Percentiles rank a stretch among this genome's conserved stretches.
Conservation (phyloP, 768 basidiomycete genomes). For the Mycena epipterygia region DNA sequence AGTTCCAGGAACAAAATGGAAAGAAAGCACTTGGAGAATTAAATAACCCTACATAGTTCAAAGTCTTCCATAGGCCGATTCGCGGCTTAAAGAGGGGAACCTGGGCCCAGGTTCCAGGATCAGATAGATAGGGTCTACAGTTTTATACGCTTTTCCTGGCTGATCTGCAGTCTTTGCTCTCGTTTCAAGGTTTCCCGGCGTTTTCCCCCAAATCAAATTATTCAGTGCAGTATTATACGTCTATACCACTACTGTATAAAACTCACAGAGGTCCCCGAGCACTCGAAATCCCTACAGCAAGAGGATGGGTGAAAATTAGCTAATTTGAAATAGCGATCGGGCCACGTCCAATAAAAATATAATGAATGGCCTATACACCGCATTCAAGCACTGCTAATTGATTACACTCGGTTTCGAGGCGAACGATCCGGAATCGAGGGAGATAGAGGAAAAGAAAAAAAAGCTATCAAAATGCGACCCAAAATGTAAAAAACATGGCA, state of each 20-base stretch:
- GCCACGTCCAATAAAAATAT: neutral
- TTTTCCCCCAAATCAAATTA: neutral
- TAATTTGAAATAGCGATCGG: neutral
- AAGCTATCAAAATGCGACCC: conserved; percentile 2
- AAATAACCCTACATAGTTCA: too few species aligned
- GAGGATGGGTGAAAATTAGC: neutral
- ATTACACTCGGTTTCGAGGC: neutral
- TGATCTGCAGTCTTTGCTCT: neutral
- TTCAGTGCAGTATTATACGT: neutral
- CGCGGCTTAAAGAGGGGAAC: too few species aligned
- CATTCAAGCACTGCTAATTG: neutral
- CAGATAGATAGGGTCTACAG: too few species aligned
- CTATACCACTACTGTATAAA: neutral
- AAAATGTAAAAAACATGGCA: neutral
- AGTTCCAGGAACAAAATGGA: too few species aligned
- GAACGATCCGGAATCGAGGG: neutral
- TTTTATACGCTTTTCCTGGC: neutral
- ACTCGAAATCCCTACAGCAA: neutral
- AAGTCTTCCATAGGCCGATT: too few species aligned
- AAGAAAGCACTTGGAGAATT: too few species aligned
- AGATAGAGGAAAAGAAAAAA: neutral
- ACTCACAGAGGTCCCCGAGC: neutral
- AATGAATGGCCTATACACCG: neutral
- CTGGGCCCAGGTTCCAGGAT: too few species aligned
- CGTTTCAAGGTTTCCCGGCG: neutral